phyloP scores from a whole-genome alignment of 306 rosid genomes.

The Fragaria ananassa region DNA sequence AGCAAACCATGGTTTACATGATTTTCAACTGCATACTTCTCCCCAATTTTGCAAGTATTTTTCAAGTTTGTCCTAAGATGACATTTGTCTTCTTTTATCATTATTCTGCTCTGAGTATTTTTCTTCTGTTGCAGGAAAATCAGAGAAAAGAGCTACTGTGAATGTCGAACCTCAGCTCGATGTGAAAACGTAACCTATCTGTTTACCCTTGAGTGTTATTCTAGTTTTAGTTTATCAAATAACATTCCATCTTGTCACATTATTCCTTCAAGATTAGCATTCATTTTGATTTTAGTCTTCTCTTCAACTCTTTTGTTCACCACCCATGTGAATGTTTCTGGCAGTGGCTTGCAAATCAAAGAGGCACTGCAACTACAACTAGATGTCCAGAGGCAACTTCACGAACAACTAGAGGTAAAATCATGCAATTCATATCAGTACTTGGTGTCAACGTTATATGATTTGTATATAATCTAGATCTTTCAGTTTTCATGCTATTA shows the following conservation, averaged over 20 bases:
- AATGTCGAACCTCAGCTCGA: slow-evolving; percentile 49
- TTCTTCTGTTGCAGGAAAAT: slow-evolving; percentile 57
- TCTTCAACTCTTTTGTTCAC: neutral
- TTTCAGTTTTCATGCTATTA: neutral
- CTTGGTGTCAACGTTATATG: neutral
- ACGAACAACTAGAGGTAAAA: slow-evolving; percentile 85
- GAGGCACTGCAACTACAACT: slow-evolving; percentile 89
- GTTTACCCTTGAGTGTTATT: neutral
- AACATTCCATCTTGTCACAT: neutral
- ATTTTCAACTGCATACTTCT: neutral
- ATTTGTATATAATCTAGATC: neutral
- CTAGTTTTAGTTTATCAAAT: neutral
- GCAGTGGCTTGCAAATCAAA: slow-evolving; percentile 72
- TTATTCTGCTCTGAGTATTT: slow-evolving; percentile 9
- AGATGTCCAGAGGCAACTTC: slow-evolving; percentile 87
- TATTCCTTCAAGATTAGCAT: neutral
- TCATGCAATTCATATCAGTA: neutral
- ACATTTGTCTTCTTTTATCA: neutral
- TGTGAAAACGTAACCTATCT: slow-evolving; percentile 48
- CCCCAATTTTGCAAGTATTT: no score
- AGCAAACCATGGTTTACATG: neutral
- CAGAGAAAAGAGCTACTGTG: slow-evolving; percentile 44
- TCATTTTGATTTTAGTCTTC: neutral
- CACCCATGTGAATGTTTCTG: slow-evolving; percentile 9
- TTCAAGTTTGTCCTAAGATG: neutral